Evolutionary conservation across 441 rosid species (phyloP), one percentile per base, ranked within the genome.

Genomic region (Gossypium aridum): DNA sequence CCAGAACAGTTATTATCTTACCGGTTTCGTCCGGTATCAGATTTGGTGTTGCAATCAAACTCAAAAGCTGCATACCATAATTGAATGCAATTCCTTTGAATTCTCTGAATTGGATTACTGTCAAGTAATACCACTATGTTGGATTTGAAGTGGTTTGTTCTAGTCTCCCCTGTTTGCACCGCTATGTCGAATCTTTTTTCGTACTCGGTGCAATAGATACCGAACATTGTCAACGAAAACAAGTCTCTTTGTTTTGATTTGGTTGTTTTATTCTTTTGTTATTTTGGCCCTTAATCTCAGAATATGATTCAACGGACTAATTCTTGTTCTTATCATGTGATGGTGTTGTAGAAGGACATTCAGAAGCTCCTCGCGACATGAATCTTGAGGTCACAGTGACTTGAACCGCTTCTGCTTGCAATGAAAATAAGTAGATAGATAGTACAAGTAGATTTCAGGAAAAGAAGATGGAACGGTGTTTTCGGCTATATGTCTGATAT

Each of bases 341-440:
- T 76, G 22, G n/a, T 83, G 22, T 47, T 82, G 75, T 92, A 91
- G 96, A 89, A 83, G 83, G 96, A 89, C 85, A 80, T 91, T 56
- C 84, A 86, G 79, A 91, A 85, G 87, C 91, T 91, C 23, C 78
- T 89, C 14, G 87, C 89, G 0, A 86, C 91, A 25, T 89, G 81
- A 83, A 43, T 61, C 14, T 17, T 39, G 63, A 53, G 55, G 65
- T 55, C 16, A 56, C 54, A 19, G 13, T 10, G 19, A 43, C 12
- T 26, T 37, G 9, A 3, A 26, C 53, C 22, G 1, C 4, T 8
- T 34, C 25, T 20, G 51, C 16, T 0, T 1, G 9, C 10, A 47
- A 34, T 53, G 71, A 60, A 63, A 72, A 54, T 19, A 8, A 66
- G 39, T 34, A 74, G 28, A 54, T 31, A 20, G 7, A 64, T 31